A percentile compares a stretch with the other conserved stretches of the same genome.
Conservation (phyloP, 208 protist species). For the Blastocrithidia nonstop region DNA sequence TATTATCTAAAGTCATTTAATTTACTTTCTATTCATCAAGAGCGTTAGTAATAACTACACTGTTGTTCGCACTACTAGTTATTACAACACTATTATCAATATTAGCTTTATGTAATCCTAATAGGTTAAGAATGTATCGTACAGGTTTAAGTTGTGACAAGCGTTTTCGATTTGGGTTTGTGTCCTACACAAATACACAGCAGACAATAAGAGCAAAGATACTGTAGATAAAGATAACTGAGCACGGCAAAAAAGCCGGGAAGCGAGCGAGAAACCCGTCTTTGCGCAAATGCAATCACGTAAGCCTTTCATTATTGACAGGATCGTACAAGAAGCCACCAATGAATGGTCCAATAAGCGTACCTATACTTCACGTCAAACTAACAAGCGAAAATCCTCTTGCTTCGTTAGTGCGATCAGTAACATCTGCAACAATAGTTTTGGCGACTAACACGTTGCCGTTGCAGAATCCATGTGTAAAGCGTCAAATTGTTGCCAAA, state of each 20-base stretch:
- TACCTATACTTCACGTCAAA: constrained; percentile 77
- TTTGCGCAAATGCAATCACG: constrained; percentile 10
- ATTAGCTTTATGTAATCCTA: too few species aligned
- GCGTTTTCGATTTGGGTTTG: constrained; percentile 12
- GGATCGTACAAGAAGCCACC: constrained; percentile 68
- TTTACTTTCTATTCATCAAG: too few species aligned
- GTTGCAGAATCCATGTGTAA: constrained; percentile 45
- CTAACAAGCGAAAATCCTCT: constrained; percentile 94
- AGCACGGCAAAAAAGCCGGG: constrained; percentile 58
- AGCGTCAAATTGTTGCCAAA: constrained; percentile 41
- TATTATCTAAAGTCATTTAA: too few species aligned
- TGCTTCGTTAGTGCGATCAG: constrained; percentile 51
- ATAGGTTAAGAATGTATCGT: constrained; percentile 14
- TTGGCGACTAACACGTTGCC: constrained; percentile 61
- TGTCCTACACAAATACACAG: constrained; percentile 26
- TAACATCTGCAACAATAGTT: constrained; percentile 70
- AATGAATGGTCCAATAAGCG: constrained; percentile 37
- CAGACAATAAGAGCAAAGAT: constrained; percentile 22
- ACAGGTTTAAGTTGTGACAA: constrained; percentile 6
- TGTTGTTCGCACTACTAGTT: too few species aligned
- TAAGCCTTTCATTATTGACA: constrained; percentile 5
- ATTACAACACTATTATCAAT: too few species aligned
- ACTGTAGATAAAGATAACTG: constrained; percentile 34
- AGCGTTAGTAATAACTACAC: too few species aligned
- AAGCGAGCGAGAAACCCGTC: constrained; percentile 18